phyloP scores from a whole-genome alignment of 371 early-diverging fungal species.

The Rhizopus delemar region DNA sequence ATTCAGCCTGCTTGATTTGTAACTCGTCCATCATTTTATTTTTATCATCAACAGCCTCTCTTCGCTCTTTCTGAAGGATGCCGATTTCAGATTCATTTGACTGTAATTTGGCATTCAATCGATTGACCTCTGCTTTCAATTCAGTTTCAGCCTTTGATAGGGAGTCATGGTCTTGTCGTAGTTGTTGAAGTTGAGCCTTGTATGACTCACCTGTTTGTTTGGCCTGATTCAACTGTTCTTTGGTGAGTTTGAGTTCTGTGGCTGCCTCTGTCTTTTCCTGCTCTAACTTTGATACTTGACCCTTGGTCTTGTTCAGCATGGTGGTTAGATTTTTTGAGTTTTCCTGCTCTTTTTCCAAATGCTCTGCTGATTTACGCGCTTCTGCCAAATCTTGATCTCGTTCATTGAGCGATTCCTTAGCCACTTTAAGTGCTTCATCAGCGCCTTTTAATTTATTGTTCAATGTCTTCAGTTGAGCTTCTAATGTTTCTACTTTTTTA shows the following conservation, averaged over 20 bases:
- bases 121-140: slow-evolving; percentile 30
- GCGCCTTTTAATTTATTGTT: slow-evolving; percentile 48
- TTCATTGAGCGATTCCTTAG: slow-evolving; percentile 56
- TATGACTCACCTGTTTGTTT: slow-evolving; percentile 13
- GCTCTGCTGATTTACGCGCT: slow-evolving; percentile 53
- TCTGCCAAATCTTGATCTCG: slow-evolving; percentile 58
- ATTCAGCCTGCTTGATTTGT: slow-evolving; percentile 68
- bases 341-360: slow-evolving; percentile 50
- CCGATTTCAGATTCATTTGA: slow-evolving; percentile 40
- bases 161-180: slow-evolving; percentile 10
- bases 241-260: slow-evolving; percentile 47
- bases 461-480: slow-evolving; percentile 28
- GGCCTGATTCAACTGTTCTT: slow-evolving; percentile 17
- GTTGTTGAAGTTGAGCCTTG: slow-evolving; percentile 12
- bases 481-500: slow-evolving; percentile 5
- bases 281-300: slow-evolving; percentile 58
- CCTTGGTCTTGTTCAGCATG: slow-evolving; percentile 56
- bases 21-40: slow-evolving; percentile 64
- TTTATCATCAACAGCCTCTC: slow-evolving; percentile 55
- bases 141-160: slow-evolving; percentile 19
- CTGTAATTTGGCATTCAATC: slow-evolving; percentile 33
- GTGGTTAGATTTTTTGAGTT: slow-evolving; percentile 55
- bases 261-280: slow-evolving; percentile 59
- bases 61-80: slow-evolving; percentile 44
- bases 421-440: slow-evolving; percentile 55